These are phyloP conservation scores for Vicia faba DNA, from an alignment of 306 rosid genomes.

Conservation along the genomic window DNA sequence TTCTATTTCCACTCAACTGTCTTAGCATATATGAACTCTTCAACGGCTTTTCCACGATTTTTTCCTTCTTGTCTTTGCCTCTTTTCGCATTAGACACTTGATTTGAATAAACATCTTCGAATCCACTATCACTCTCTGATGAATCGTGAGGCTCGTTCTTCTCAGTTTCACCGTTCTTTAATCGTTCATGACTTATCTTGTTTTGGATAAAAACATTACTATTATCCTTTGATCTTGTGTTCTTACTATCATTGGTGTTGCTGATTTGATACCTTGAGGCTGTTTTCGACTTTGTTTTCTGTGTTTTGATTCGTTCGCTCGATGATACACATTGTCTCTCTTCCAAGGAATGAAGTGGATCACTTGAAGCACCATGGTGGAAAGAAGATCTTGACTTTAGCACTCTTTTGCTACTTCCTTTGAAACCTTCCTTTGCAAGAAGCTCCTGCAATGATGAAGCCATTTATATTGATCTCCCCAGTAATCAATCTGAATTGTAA, in stretches of 20 bases:
- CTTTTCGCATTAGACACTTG: not conserved
- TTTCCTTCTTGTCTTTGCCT: constrained; percentile 39
- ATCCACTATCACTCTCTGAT: constrained; percentile 11
- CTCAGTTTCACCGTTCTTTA: not conserved
- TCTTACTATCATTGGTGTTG: constrained; percentile 14
- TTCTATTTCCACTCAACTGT: constrained; percentile 20
- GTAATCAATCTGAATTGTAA: not conserved
- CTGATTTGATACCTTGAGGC: constrained; percentile 29
- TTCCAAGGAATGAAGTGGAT: constrained; percentile 39
- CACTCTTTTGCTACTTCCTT: constrained; percentile 53
- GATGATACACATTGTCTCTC: constrained; percentile 44
- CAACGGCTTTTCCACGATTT: constrained; percentile 2
- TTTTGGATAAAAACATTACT: constrained; percentile 16
- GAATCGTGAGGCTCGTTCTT: constrained; percentile 4
- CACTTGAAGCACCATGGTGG: constrained; percentile 42
- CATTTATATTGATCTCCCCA: constrained; percentile 41
- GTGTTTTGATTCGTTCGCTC: constrained; percentile 37
- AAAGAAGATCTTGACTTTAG: constrained; percentile 54
- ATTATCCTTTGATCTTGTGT: not conserved
- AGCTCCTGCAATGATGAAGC: constrained; percentile 80
- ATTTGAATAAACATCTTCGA: not conserved
- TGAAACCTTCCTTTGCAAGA: constrained; percentile 81
- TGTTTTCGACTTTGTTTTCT: constrained; percentile 39
- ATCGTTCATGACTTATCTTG: not conserved
- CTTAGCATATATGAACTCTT: constrained; percentile 33